Base-by-base conservation (phyloP, 164 flowering plant species). In the Magnolia officinalis region DNA sequence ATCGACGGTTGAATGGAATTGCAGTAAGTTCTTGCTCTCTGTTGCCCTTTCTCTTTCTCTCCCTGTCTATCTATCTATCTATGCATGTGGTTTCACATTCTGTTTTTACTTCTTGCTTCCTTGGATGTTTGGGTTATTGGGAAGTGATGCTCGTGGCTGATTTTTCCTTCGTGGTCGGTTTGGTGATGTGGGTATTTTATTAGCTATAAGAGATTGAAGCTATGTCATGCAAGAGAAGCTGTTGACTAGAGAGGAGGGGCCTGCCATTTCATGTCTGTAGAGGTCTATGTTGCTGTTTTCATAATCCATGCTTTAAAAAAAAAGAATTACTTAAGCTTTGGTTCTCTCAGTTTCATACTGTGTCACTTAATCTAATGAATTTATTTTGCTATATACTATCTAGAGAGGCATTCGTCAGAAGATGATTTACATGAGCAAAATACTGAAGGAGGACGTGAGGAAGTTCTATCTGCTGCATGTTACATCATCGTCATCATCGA, bases 1-100 rank as follows among this genome's bases (percentile, higher is more conserved):
- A 73, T 71, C 91, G 1, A 94, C 89, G 87, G 94, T 95, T 74
- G 85, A 86, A 74, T 96, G 98, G 99, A 92, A 87, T 79, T 96
- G 99, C 76, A 97, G 99, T 94, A 80, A 78, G 92, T 82, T 80
- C 29, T 13, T n/a, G 8, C 67, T 20, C n/a, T 59, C n/a, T 19
- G 5, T 59, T 10, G 4, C n/a, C 1, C n/a, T 59, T 1, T 19
- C n/a, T 59, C n/a, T 11, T 1, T 59, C n/a, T 59, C n/a, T 26
- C 31, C 13, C 68, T 21, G 2, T 65, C 9, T 65, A 2, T 65
- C 11, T 24, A 29, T 37, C 6, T 37, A 5, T 37, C 6, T 37
- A 5, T 37, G 45, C 4, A 6, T 37, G 24, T 9, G 13, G 68
- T 20, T 21, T 14, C 21, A 4, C 68, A 65, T 20, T 2, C 24